phyloP scores from a whole-genome alignment of 306 rosid genomes.

The Astragalus glycyphyllos region DNA sequence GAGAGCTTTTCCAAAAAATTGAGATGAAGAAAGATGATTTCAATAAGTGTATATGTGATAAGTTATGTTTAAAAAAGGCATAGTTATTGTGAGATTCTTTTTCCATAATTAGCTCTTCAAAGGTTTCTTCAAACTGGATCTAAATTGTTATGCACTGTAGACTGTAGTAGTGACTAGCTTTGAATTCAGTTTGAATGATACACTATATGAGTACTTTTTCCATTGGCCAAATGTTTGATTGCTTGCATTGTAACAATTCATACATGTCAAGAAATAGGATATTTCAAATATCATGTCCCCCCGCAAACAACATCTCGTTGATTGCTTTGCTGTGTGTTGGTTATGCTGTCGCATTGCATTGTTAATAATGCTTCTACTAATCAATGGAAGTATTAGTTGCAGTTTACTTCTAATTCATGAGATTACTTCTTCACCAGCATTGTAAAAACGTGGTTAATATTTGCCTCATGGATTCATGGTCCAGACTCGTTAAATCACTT shows the following conservation, averaged over 20 bases:
- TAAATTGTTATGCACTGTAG: not conserved
- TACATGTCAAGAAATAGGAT: slow-evolving; percentile 22
- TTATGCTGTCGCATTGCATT: not conserved
- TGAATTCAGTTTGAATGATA: not conserved
- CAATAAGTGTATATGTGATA: not conserved
- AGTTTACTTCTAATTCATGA: slow-evolving; percentile 4
- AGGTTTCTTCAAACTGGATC: not conserved
- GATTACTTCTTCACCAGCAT: not conserved
- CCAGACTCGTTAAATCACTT: slow-evolving; percentile 28
- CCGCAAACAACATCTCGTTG: not conserved
- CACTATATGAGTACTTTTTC: not conserved
- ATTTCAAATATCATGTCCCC: not conserved
- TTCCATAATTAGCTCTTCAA: not conserved
- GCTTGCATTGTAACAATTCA: slow-evolving; percentile 11
- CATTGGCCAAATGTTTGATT: slow-evolving; percentile 26
- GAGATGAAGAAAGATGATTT: not conserved
- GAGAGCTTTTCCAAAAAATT: not conserved
- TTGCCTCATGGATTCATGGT: slow-evolving; percentile 27
- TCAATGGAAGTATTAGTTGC: not conserved
- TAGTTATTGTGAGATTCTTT: not conserved
- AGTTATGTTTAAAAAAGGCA: not conserved
- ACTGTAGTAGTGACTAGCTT: not conserved
- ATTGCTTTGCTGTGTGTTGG: slow-evolving; percentile 8
- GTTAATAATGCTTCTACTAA: slow-evolving; percentile 9
- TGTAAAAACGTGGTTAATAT: slow-evolving; percentile 2